Percentiles rank a stretch among this genome's conserved stretches.
Evolutionary conservation across 1,284 basidiomycete genomes (phyloP).

Genomic region (Spongiforma sp.): DNA sequence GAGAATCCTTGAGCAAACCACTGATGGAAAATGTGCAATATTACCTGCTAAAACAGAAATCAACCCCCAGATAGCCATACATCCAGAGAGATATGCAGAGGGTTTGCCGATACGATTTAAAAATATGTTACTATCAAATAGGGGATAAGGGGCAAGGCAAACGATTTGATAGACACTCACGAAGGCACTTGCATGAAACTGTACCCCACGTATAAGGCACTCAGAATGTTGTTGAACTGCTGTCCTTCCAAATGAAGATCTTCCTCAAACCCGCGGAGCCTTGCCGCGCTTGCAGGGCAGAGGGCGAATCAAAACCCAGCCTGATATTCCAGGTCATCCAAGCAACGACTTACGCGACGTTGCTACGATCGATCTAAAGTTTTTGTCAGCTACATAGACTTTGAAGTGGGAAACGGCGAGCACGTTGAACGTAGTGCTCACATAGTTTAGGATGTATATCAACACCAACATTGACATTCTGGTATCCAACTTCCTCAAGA

Average conservation of each 20-base stretch:
- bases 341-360: conserved; percentile 54
- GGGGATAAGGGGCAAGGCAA: background rate
- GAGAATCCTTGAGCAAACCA: conserved; percentile 1
- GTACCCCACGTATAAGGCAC: conserved; percentile 76
- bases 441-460: conserved; percentile 63
- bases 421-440: too few species aligned
- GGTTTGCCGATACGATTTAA: conserved; percentile 75
- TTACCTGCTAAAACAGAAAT: conserved; percentile 67
- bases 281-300: conserved; percentile 29
- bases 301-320: conserved; percentile 6
- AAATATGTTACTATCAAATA: conserved; percentile 65
- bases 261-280: conserved; percentile 34
- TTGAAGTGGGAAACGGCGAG: background rate
- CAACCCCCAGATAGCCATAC: conserved; percentile 76
- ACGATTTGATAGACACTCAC: conserved; percentile 16
- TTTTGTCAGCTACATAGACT: background rate
- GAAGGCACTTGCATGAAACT: conserved; percentile 67
- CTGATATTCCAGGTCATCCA: background rate
- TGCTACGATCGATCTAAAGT: conserved; percentile 69
- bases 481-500: conserved; percentile 45
- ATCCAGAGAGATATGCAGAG: conserved; percentile 74
- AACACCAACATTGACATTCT: conserved; percentile 57
- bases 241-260: conserved; percentile 45
- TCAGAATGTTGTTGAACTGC: conserved; percentile 72
- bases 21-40: background rate